Conservation (phyloP, 2,329 filamentous ascomycete genomes). For the Elsinoe batatas region DNA sequence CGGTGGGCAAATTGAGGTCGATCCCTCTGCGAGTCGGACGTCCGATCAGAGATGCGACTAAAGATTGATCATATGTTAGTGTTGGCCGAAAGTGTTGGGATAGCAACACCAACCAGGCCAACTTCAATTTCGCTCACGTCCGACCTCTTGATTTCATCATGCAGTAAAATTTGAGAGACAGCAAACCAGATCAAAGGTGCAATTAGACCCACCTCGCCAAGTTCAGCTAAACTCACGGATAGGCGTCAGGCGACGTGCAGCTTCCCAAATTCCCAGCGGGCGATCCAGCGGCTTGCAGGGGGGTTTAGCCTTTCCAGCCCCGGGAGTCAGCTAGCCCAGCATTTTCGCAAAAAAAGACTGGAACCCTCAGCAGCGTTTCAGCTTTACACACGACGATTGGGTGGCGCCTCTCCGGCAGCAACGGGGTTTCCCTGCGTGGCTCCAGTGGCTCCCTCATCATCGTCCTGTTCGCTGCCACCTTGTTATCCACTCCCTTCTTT, state of each 20-base stretch:
- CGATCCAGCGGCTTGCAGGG: too few species aligned
- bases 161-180: background rate
- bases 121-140: background rate
- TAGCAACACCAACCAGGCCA: slow-evolving; percentile 4
- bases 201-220: background rate
- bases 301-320: too few species aligned
- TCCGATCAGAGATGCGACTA: background rate
- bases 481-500: slow-evolving; percentile 9
- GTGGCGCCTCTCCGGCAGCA: background rate
- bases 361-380: slow-evolving; percentile 1
- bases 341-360: background rate
- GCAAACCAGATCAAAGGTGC: background rate
- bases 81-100: background rate
- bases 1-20: background rate
- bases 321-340: background rate
- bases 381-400: background rate
- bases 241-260: too few species aligned
- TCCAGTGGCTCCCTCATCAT: background rate
- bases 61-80: background rate
- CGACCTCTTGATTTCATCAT: background rate
- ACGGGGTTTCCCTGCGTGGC: background rate
- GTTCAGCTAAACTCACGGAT: background rate
- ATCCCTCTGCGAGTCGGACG: slow-evolving; percentile 1
- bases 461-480: slow-evolving; percentile 3
- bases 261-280: too few species aligned